These are phyloP conservation scores for Ophidiomyces ophidiicola DNA, from an alignment of 2,329 filamentous ascomycete genomes.

Conservation along the genomic window DNA sequence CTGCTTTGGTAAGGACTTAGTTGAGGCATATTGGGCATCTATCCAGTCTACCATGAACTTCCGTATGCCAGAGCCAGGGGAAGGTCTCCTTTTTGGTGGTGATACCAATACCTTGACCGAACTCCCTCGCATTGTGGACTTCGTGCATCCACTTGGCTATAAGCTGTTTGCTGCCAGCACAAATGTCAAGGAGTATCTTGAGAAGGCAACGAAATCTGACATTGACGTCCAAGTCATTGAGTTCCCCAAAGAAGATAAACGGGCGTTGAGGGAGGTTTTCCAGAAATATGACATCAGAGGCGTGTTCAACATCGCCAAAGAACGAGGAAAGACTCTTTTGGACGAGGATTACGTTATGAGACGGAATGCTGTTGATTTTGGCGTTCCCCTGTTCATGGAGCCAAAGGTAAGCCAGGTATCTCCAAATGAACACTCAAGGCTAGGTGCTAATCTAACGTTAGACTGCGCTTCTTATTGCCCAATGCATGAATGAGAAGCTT, in stretches of 20 bases:
- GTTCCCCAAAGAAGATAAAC: constrained; percentile 93
- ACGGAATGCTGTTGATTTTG: constrained; percentile 95
- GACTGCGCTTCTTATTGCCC: constrained; percentile 91
- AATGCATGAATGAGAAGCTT: constrained; percentile 94
- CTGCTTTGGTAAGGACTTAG: constrained; percentile 89
- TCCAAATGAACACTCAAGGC: not conserved
- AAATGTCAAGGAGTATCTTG: constrained; percentile 71
- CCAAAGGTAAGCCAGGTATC: constrained; percentile 57
- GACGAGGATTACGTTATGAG: constrained; percentile 99
- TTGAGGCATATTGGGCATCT: constrained; percentile 96
- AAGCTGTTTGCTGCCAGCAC: constrained; percentile 80
- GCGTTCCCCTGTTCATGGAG: constrained; percentile 96
- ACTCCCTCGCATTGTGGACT: constrained; percentile 71
- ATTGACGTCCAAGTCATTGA: constrained; percentile 79
- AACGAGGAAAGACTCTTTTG: constrained; percentile 66
- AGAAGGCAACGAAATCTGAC: constrained; percentile 53
- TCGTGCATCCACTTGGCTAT: constrained; percentile 79
- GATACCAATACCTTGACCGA: constrained; percentile 57
- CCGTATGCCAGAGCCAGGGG: constrained; percentile 84
- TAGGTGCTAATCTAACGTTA: constrained; percentile 31
- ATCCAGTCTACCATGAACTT: constrained; percentile 99
- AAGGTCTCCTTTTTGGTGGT: constrained; percentile 89
- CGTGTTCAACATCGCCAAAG: constrained; percentile 85
- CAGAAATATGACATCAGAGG: constrained; percentile 93
- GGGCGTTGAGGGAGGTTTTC: constrained; percentile 86